A percentile compares a stretch with the other conserved stretches of the same genome.
phyloP scores from a whole-genome alignment of 176 grass and related monocot species.

The Aechmea fasciata region DNA sequence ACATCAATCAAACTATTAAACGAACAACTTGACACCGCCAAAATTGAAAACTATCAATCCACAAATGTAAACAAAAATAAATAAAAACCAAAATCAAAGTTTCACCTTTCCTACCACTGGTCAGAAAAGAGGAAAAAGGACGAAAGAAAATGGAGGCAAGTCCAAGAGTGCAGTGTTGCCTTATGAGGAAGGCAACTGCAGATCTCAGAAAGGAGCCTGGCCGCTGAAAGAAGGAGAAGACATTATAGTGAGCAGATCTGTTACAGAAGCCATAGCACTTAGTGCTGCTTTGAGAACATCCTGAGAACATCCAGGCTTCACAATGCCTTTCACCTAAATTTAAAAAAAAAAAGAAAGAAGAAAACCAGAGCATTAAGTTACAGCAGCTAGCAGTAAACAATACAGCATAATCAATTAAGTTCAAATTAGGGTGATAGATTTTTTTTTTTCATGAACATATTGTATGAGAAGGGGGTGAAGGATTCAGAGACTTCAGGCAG shows the following conservation, averaged over 20 bases:
- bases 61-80: background rate
- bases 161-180: background rate
- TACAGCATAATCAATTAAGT: background rate
- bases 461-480: background rate
- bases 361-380: background rate
- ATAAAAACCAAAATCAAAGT: background rate
- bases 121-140: conserved; percentile 2
- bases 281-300: conserved; percentile 87
- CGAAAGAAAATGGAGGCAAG: background rate
- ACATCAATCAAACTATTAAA: background rate
- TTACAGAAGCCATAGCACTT: conserved; percentile 81
- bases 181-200: background rate
- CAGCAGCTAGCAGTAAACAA: background rate
- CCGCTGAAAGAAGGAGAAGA: conserved; percentile 43
- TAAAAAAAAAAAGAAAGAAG: background rate
- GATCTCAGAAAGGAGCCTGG: conserved; percentile 31
- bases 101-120: background rate
- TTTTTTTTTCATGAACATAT: background rate
- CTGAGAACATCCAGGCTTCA: conserved; percentile 95
- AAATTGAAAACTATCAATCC: background rate
- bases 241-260: conserved; percentile 68
- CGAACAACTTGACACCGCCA: background rate
- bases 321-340: conserved; percentile 76
- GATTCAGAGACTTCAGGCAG: background rate
- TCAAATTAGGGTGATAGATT: too few relatives aligned